phyloP scores from a whole-genome alignment of 2,329 filamentous ascomycete species.

The Tolypocladium ophioglossoides region DNA sequence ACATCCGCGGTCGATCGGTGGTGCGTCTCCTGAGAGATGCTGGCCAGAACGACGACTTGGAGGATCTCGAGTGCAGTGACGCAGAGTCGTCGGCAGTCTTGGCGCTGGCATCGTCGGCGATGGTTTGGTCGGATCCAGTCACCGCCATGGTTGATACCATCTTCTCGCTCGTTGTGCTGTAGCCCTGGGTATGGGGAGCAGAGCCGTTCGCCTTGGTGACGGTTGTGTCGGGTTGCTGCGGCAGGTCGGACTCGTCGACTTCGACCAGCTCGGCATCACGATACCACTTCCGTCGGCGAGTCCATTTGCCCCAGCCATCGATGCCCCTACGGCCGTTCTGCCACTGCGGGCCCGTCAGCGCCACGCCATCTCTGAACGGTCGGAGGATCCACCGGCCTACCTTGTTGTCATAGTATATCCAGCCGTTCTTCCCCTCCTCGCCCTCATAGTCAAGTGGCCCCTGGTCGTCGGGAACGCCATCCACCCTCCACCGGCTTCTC shows the following conservation, averaged over 20 bases:
- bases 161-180: conserved; percentile 25
- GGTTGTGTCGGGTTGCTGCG: conserved; percentile 28
- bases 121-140: conserved; percentile 10
- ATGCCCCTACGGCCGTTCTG: conserved; percentile 71
- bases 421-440: conserved; percentile 60
- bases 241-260: conserved; percentile 26
- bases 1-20: conserved; percentile 21
- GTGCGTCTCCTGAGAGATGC: conserved; percentile 28
- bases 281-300: conserved; percentile 87
- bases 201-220: conserved; percentile 15
- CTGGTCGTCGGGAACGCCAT: conserved; percentile 52
- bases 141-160: conserved; percentile 19
- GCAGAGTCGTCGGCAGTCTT: conserved; percentile 29
- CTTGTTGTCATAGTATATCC: conserved; percentile 98
- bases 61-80: conserved; percentile 38
- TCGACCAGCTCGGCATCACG: conserved; percentile 94
- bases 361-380: neutral
- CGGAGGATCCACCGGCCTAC: conserved; percentile 30
- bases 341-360: conserved; percentile 50
- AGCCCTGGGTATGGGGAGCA: conserved; percentile 15
- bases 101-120: conserved; percentile 16
- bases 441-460: conserved; percentile 39
- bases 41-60: conserved; percentile 32
- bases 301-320: conserved; percentile 94
- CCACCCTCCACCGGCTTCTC: conserved; percentile 78